phyloP scores from a whole-genome alignment of 306 rosid genomes.

The Coriaria nepalensis region DNA sequence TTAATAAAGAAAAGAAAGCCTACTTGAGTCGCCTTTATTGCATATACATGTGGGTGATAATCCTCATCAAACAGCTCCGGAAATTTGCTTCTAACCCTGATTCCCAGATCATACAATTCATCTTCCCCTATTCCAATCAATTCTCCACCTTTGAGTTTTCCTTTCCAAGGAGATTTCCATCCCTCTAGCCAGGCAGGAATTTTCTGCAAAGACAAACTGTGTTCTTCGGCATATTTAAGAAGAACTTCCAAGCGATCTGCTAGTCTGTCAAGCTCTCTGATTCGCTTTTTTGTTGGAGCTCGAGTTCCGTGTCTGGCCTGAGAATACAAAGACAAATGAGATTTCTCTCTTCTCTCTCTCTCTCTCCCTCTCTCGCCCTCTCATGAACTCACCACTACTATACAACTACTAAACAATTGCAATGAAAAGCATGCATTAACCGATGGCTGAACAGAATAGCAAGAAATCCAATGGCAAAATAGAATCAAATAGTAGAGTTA shows the following conservation, averaged over 20 bases:
- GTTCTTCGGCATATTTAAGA: conserved; percentile 37
- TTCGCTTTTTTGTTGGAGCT: conserved; percentile 72
- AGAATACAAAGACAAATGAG: conserved; percentile 12
- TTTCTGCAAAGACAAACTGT: conserved; percentile 28
- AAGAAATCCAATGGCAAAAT: too few relatives aligned
- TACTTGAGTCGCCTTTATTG: conserved; percentile 73
- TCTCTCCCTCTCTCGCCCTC: not conserved
- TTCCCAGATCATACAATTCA: conserved; percentile 65
- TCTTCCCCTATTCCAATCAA: conserved; percentile 56
- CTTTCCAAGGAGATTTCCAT: conserved; percentile 92
- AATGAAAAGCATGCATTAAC: too few relatives aligned
- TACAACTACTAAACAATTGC: not conserved
- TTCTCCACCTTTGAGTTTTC: conserved; percentile 62
- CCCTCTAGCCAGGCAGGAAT: conserved; percentile 63
- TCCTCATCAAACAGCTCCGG: conserved; percentile 56
- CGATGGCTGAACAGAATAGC: too few relatives aligned
- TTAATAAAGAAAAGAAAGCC: conserved; percentile 6
- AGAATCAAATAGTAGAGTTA: too few relatives aligned
- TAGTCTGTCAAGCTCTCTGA: conserved; percentile 42
- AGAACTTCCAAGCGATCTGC: conserved; percentile 37
- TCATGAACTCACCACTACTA: not conserved
- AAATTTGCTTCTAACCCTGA: conserved; percentile 52
- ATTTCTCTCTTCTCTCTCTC: not conserved
- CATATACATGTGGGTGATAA: conserved; percentile 70
- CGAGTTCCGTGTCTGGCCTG: conserved; percentile 99